Evolutionary conservation across 768 basidiomycete genomes (phyloP).

Genomic region (Kwoniella sp.): DNA sequence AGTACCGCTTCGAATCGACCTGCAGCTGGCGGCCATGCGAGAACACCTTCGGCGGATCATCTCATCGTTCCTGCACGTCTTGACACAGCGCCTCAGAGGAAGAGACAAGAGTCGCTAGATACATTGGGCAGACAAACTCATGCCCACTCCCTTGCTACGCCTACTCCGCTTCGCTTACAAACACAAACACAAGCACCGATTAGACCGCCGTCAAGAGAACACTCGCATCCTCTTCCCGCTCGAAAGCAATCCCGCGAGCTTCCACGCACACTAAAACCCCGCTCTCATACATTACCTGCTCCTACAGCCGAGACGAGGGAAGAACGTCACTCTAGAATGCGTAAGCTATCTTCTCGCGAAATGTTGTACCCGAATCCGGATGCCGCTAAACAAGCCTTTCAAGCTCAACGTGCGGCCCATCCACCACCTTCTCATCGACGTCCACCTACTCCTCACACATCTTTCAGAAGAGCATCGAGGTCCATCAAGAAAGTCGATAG

Average conservation of each 20-base stretch:
- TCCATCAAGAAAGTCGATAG: slow-evolving; percentile 2
- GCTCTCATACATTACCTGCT: neutral
- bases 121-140: slow-evolving; percentile 1
- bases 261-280: neutral
- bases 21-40: neutral
- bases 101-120: slow-evolving; percentile 17
- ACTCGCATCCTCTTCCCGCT: neutral
- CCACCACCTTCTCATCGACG: slow-evolving; percentile 24
- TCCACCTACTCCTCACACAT: slow-evolving; percentile 41
- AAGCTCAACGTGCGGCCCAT: slow-evolving; percentile 29
- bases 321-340: slow-evolving; percentile 12
- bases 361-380: slow-evolving; percentile 39
- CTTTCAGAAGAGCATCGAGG: slow-evolving; percentile 5
- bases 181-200: too few relatives aligned
- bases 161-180: neutral
- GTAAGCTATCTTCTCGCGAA: slow-evolving; percentile 33
- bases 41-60: slow-evolving; percentile 17
- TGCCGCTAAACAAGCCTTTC: slow-evolving; percentile 35
- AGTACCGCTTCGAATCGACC: neutral
- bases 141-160: neutral
- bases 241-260: neutral
- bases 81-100: slow-evolving; percentile 13
- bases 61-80: slow-evolving; percentile 17
- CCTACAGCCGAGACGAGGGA: slow-evolving; percentile 5
- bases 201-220: neutral